These are phyloP conservation scores for Mytilinidion resinicola DNA, from an alignment of 495 filamentous ascomycete species.

Conservation along the genomic window DNA sequence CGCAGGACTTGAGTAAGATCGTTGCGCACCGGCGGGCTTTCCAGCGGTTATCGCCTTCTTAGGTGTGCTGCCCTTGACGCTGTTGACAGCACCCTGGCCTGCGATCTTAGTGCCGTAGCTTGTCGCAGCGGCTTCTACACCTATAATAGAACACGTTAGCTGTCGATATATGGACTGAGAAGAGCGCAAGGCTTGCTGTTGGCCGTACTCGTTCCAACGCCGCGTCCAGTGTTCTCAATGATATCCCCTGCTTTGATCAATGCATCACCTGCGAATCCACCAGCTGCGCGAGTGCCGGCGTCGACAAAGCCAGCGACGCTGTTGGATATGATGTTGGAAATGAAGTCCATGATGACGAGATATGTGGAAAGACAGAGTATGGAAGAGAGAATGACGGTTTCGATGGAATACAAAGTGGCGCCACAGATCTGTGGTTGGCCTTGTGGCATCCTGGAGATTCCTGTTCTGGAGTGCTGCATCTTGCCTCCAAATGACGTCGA, in stretches of 20 bases:
- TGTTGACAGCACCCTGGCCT: slow-evolving; percentile 1
- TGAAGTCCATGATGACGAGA: slow-evolving; percentile 6
- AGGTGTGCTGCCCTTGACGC: neutral
- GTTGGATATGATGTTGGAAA: slow-evolving; percentile 23
- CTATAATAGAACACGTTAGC: slow-evolving; percentile 1
- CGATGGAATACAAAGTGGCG: neutral
- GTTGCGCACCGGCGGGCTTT: slow-evolving; percentile 3
- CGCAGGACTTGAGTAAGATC: slow-evolving; percentile 20
- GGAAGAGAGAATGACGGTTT: neutral
- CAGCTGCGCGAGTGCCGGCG: slow-evolving; percentile 21
- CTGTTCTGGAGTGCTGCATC: neutral
- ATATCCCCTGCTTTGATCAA: slow-evolving; percentile 27
- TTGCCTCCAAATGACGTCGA: neutral
- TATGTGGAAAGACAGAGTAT: neutral
- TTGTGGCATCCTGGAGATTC: neutral
- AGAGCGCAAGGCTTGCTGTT: neutral
- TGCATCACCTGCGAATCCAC: slow-evolving; percentile 24
- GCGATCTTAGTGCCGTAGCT: slow-evolving; percentile 19
- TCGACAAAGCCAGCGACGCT: slow-evolving; percentile 27
- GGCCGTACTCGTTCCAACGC: slow-evolving; percentile 18
- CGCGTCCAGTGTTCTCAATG: slow-evolving; percentile 18
- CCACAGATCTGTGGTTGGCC: neutral
- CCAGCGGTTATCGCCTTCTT: slow-evolving; percentile 8
- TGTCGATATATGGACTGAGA: neutral
- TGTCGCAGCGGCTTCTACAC: slow-evolving; percentile 18